These are phyloP conservation scores for Monosporozyma servazzii DNA, from an alignment of 805 yeast species.

Conservation along the genomic window DNA sequence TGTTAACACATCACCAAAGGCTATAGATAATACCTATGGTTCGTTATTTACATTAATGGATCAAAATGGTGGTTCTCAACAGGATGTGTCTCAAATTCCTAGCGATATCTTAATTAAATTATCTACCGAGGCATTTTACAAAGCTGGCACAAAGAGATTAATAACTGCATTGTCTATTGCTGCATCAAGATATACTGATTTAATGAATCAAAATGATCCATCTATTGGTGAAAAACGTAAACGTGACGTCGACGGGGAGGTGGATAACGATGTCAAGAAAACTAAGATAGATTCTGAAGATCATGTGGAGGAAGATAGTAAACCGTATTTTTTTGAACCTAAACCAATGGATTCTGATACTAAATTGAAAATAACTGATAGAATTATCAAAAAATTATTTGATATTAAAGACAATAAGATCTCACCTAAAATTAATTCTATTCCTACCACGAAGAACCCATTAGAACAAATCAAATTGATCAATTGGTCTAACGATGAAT, in stretches of 20 bases:
- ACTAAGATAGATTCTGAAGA: conserved; percentile 27
- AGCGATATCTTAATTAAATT: conserved; percentile 49
- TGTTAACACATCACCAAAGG: conserved; percentile 29
- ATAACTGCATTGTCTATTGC: conserved; percentile 62
- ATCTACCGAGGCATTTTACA: conserved; percentile 60
- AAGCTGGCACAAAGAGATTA: conserved; percentile 43
- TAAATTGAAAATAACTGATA: conserved; percentile 44
- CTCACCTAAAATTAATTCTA: neutral
- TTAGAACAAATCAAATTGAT: conserved; percentile 23
- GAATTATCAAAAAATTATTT: conserved; percentile 9
- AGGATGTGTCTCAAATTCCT: conserved; percentile 61
- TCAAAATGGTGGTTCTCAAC: conserved; percentile 47
- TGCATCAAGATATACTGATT: conserved; percentile 51
- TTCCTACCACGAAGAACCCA: conserved; percentile 4
- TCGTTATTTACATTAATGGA: conserved; percentile 57
- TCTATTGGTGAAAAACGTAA: neutral
- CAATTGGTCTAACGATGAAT: conserved; percentile 54
- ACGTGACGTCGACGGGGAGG: neutral
- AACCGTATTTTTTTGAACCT: conserved; percentile 32
- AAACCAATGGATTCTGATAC: conserved; percentile 40
- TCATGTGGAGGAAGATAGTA: conserved; percentile 8
- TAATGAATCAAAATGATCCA: conserved; percentile 20
- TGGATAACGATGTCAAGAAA: conserved; percentile 12
- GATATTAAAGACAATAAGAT: conserved; percentile 1
- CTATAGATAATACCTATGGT: conserved; percentile 43